Base-by-base conservation (phyloP, 306 rosid genomes). In the Comarum palustre region DNA sequence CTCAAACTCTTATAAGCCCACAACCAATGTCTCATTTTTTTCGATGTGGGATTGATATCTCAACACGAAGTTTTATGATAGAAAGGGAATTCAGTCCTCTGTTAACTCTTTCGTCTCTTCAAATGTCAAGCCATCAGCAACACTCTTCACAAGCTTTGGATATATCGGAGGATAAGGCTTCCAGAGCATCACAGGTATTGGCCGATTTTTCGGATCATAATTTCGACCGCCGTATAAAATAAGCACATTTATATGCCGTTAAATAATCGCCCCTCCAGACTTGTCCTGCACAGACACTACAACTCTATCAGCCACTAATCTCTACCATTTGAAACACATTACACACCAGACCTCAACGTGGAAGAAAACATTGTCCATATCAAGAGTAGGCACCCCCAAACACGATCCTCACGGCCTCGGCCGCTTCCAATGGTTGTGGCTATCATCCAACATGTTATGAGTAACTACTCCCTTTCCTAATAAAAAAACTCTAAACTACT, bases 331-430 rank as follows among this genome's bases (percentile, higher is more conserved):
- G 1, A 31, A 0, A 22, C 5, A 29, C 50, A 59, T 7, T 22
- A 60, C 8, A 39, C 50, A 0, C 51, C 83, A 60, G 68, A 92
- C 98, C 97, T 89, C 94, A 39, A 94, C 91, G 67, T 91, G 96
- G 86, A 89, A 94, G 87, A 92, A 94, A 71, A 94, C 78, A 38
- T 86, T 91, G 77, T 88, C 92, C 92, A 94, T 89, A 76, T 94
- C 98, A 72, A 94, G 86, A 74, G 97, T 89, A 55, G 98, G 98
- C 75, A 88, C 96, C 43, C 98, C 97, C 89, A 94, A 86, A 75
- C 96, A 89, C 83, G 79, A 94, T 91, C 79, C 98, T 89, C 83
- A 94, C 97, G 68, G 97, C 98, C 80, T 91, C 95, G 19, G 94
- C 96, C 87, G 83, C 79, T 81, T 94, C 98, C 98, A 91, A 66